These are phyloP conservation scores for Ustilago bromivora DNA, from an alignment of 1,284 basidiomycete species.

Conservation along the genomic window DNA sequence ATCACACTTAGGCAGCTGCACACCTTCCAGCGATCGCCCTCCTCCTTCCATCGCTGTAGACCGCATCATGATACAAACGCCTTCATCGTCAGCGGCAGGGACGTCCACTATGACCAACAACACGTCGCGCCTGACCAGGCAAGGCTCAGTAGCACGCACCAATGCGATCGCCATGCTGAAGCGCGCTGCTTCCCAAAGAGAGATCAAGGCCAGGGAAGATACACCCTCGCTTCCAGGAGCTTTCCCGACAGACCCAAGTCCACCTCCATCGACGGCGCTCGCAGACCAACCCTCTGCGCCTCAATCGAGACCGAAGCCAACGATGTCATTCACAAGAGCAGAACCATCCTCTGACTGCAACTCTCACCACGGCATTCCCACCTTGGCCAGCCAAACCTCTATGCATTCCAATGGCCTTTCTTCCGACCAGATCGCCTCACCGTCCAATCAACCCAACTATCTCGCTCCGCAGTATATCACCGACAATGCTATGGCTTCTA, in stretches of 20 bases:
- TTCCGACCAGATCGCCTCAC: constrained; percentile 5
- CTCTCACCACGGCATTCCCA: neutral
- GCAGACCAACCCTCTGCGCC: neutral
- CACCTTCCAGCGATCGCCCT: neutral
- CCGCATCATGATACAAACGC: constrained; percentile 18
- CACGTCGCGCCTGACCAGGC: constrained; percentile 18
- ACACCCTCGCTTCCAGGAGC: constrained; percentile 19
- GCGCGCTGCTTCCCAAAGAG: constrained; percentile 59
- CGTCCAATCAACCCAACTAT: neutral
- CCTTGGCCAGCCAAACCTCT: neutral
- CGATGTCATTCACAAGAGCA: constrained; percentile 1
- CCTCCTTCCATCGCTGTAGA: neutral
- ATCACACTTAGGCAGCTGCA: neutral
- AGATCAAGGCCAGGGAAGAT: constrained; percentile 44
- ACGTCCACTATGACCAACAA: constrained; percentile 20
- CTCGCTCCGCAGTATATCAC: neutral
- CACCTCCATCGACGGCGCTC: neutral
- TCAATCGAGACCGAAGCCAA: neutral
- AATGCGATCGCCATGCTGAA: constrained; percentile 61
- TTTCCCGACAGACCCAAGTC: constrained; percentile 11
- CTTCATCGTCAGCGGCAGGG: constrained; percentile 9
- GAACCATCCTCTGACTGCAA: constrained; percentile 1
- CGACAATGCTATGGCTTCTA: constrained; percentile 8
- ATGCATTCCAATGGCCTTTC: constrained; percentile 6
- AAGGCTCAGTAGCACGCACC: constrained; percentile 48